A percentile compares a stretch with the other conserved stretches of the same genome.
These are phyloP conservation scores for Tylopilus balloui DNA, from an alignment of 768 basidiomycete species.

Conservation along the genomic window DNA sequence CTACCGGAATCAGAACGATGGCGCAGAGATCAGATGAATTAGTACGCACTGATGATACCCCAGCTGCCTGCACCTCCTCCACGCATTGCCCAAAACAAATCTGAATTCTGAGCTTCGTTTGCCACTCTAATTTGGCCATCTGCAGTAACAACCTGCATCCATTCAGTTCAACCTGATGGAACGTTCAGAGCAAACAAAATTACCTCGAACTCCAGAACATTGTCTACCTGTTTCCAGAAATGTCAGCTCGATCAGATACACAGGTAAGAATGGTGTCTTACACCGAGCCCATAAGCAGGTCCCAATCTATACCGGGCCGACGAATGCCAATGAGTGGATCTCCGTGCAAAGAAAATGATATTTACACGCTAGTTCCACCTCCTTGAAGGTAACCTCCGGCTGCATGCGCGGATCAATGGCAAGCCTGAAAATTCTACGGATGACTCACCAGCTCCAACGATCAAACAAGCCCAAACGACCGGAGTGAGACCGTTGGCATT, in stretches of 20 bases:
- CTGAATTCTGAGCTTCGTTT: conserved; percentile 39
- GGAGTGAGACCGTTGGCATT: conserved; percentile 12
- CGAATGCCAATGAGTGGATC: neutral
- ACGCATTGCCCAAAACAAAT: conserved; percentile 53
- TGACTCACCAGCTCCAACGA: conserved; percentile 16
- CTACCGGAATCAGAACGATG: conserved; percentile 3
- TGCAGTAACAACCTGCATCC: conserved; percentile 35
- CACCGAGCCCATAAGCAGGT: conserved; percentile 42
- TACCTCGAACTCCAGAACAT: conserved; percentile 40
- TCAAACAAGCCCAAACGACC: conserved; percentile 20
- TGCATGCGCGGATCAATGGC: neutral
- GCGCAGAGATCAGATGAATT: neutral
- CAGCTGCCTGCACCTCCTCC: conserved; percentile 52
- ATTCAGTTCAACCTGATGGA: neutral
- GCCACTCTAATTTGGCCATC: conserved; percentile 36
- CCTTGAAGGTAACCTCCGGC: conserved; percentile 50
- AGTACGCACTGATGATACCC: conserved; percentile 37
- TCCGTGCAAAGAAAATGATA: neutral
- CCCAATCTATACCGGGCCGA: conserved; percentile 25
- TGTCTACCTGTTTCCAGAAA: conserved; percentile 36
- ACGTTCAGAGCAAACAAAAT: neutral
- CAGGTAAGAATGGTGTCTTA: neutral
- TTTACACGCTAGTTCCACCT: conserved; percentile 40
- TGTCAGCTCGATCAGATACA: neutral
- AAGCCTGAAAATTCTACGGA: neutral